Evolutionary conservation across 139 green algal species (phyloP), one percentile per base, ranked within the genome.

Genomic region (Volvox reticuliferus): DNA sequence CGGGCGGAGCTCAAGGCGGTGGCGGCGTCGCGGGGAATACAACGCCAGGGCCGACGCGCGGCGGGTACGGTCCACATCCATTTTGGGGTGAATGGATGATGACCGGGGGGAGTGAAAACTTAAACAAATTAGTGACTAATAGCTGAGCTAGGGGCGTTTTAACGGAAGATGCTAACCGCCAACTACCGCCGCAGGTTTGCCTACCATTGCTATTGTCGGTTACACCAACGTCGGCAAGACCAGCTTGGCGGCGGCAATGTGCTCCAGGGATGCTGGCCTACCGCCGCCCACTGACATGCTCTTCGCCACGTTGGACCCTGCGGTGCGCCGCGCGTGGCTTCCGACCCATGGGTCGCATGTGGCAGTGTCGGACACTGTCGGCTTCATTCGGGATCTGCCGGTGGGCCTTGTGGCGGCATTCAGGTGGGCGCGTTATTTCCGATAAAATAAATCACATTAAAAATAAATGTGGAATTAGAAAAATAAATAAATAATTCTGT

Each of bases 371-470:
- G 85, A 89, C 85, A 89, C 96, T 9, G 96, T 98, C 26, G 96
- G 96, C 82, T 98, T 98, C 95, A 98, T 98, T 89, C 94, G 89
- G 19, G 94, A 97, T 86, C 93, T 98, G 88, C 96, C 96, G 0
- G 33, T 90, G 17, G 90, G 93, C 76, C 94, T 98, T 79, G 90
- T 98, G 84, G 95, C 95, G 32, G 96, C 96, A 0, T 98, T 98
- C 90, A 89, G 82, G 89, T 90, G 85, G 35, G 78, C 50, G 75
- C 26, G 28, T 44, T 55, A 55, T 55, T 9, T 55, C 44, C 44
- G 44, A 55, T 9, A 55, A 55, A 5, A 55, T 9, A 55, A 55
- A 55, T 55, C n/a, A n/a, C n/a, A n/a, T n/a, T n/a, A 55, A 55
- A 55, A 5, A 55, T 9, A 55, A 55, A 55, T 55, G 44, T 9